Evolutionary conservation across 1,284 basidiomycete genomes (phyloP).

Genomic region (Vanrija humicola): DNA sequence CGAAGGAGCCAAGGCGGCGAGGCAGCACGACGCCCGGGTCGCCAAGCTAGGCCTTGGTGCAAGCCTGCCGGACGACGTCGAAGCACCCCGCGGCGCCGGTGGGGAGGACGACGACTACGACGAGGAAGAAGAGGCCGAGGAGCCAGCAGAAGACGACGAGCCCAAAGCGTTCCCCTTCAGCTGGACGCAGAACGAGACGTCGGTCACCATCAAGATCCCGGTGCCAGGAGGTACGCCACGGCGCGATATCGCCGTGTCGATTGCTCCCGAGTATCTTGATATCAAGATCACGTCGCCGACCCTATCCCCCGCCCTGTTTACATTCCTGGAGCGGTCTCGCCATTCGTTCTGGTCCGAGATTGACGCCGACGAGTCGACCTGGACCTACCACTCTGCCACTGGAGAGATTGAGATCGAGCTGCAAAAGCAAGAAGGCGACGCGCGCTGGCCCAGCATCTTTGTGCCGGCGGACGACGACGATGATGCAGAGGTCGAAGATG

Average conservation of each 20-base stretch:
- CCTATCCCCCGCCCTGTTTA: constrained; percentile 54
- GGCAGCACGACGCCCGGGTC: constrained; percentile 11
- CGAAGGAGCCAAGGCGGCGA: background rate
- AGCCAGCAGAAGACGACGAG: background rate
- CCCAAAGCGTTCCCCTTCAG: constrained; percentile 62
- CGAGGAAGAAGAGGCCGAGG: constrained; percentile 2
- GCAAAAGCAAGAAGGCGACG: constrained; percentile 68
- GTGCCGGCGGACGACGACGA: constrained; percentile 31
- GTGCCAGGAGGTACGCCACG: constrained; percentile 66
- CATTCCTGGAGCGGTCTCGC: constrained; percentile 53
- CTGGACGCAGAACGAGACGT: constrained; percentile 83
- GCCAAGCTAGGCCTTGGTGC: constrained; percentile 35
- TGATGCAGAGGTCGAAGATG: constrained; percentile 60
- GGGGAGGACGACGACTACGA: constrained; percentile 6
- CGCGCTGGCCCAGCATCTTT: constrained; percentile 82
- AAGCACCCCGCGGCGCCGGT: background rate
- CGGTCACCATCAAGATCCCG: constrained; percentile 74
- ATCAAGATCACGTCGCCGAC: constrained; percentile 45
- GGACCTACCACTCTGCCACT: constrained; percentile 75
- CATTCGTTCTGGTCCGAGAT: constrained; percentile 73
- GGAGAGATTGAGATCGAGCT: constrained; percentile 75
- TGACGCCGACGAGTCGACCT: constrained; percentile 66
- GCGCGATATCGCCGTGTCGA: constrained; percentile 61
- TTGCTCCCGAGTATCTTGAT: constrained; percentile 62
- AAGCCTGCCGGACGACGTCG: constrained; percentile 2